These are phyloP conservation scores for Paraglomus brasilianum DNA, from an alignment of 192 early-diverging fungal genomes.

Conservation along the genomic window DNA sequence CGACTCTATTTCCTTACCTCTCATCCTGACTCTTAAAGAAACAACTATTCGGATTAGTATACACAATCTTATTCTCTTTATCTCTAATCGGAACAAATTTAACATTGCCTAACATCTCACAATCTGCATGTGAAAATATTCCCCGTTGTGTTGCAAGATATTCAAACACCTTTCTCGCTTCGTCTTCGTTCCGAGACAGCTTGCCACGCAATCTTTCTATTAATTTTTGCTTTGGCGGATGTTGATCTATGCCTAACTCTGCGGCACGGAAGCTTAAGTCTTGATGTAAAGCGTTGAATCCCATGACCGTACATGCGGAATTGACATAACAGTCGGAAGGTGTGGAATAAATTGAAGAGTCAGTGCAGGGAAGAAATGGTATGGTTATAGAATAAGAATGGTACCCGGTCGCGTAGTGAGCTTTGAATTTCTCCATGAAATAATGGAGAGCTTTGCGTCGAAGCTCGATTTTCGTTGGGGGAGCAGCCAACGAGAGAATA, in stretches of 20 bases:
- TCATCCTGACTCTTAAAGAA: constrained; percentile 9
- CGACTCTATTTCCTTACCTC: too few species aligned
- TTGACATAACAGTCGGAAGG: constrained; percentile 69
- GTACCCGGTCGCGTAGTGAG: constrained; percentile 55
- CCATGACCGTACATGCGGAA: constrained; percentile 58
- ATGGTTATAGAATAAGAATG: constrained; percentile 41
- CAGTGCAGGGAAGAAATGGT: constrained; percentile 62
- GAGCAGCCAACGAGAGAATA: constrained; percentile 43
- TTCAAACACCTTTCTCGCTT: constrained; percentile 60
- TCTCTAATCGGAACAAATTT: constrained; percentile 64
- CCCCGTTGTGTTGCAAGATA: constrained; percentile 65
- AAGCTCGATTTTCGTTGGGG: constrained; percentile 28
- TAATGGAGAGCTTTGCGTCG: constrained; percentile 61
- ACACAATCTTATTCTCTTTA: background rate
- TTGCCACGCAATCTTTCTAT: constrained; percentile 42
- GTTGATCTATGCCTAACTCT: constrained; percentile 64
- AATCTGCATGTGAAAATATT: constrained; percentile 55
- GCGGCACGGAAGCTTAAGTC: constrained; percentile 51
- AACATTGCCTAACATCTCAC: constrained; percentile 47
- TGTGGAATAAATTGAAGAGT: constrained; percentile 39
- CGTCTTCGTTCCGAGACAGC: constrained; percentile 34
- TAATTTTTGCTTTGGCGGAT: constrained; percentile 51
- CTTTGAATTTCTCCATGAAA: constrained; percentile 68
- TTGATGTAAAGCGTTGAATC: constrained; percentile 60
- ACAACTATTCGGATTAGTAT: background rate